A percentile compares a stretch with the other conserved stretches of the same genome.
phyloP scores from a whole-genome alignment of 2,329 filamentous ascomycete genomes.

The Orbilia brochopaga region DNA sequence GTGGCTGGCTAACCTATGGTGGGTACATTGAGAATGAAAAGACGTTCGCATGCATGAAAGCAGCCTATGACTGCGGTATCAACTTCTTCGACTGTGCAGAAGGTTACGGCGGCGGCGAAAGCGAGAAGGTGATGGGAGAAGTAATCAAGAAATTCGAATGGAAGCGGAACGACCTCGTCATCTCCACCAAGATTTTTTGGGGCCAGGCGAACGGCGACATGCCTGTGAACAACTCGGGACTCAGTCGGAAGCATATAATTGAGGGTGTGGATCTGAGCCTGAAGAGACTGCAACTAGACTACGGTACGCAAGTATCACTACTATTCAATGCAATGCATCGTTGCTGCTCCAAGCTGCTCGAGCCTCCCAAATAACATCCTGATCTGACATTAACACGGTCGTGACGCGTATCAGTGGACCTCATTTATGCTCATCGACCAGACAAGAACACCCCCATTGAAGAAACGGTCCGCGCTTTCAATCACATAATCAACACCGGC shows the following conservation, averaged over 20 bases:
- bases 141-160: constrained; percentile 66
- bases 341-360: not conserved
- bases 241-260: constrained; percentile 73
- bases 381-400: no score
- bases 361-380: not conserved
- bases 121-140: constrained; percentile 65
- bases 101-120: constrained; percentile 63
- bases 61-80: constrained; percentile 66
- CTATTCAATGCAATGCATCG: constrained; percentile 58
- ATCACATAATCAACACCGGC: constrained; percentile 71
- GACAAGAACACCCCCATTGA: constrained; percentile 73
- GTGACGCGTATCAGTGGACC: no score
- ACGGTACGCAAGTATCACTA: constrained; percentile 55
- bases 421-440: constrained; percentile 72
- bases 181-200: constrained; percentile 71
- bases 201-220: constrained; percentile 64
- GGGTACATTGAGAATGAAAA: no score
- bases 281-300: constrained; percentile 65
- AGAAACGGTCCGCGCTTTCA: constrained; percentile 73
- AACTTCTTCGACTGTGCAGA: constrained; percentile 68
- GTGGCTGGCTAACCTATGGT: no score
- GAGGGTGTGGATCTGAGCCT: constrained; percentile 69
- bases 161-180: constrained; percentile 66
- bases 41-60: no score
- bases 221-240: constrained; percentile 66